A percentile compares a stretch with the other conserved stretches of the same genome.
Conservation (phyloP, 176 grass and related monocot species). For the Aegilops sharonensis region DNA sequence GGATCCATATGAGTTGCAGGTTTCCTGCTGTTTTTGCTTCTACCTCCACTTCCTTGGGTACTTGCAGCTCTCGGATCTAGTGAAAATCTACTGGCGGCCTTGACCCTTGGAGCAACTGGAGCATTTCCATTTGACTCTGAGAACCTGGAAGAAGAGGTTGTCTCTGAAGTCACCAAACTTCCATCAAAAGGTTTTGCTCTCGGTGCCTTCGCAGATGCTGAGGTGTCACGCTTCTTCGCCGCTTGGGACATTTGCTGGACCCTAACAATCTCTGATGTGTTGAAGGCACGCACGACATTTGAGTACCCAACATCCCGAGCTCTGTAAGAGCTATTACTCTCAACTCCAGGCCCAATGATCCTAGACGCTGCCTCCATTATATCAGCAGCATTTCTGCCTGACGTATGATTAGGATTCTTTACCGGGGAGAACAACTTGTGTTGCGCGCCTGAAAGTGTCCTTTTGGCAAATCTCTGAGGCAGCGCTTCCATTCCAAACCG, state of each 20-base stretch:
- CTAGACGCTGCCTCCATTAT: constrained; percentile 83
- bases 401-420: constrained; percentile 49
- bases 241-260: constrained; percentile 37
- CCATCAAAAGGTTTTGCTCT: constrained; percentile 45
- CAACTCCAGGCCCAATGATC: constrained; percentile 60
- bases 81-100: constrained; percentile 17
- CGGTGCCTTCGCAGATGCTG: constrained; percentile 19
- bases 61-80: constrained; percentile 36
- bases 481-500: constrained; percentile 74
- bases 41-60: constrained; percentile 42
- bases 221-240: constrained; percentile 21
- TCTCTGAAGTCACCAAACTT: constrained; percentile 25
- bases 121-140: constrained; percentile 32
- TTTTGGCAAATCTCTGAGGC: constrained; percentile 56
- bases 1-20: constrained; percentile 38
- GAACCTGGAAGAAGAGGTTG: constrained; percentile 23
- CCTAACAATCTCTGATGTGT: constrained; percentile 41
- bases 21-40: constrained; percentile 41
- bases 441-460: constrained; percentile 45
- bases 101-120: constrained; percentile 53
- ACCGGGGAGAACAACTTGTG: constrained; percentile 60
- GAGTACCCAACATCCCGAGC: constrained; percentile 31
- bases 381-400: constrained; percentile 68
- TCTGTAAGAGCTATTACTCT: constrained; percentile 26
- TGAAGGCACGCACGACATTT: constrained; percentile 40